phyloP scores from a whole-genome alignment of 163 green algal genomes.

The Coccomyxa subellipsoidea region DNA sequence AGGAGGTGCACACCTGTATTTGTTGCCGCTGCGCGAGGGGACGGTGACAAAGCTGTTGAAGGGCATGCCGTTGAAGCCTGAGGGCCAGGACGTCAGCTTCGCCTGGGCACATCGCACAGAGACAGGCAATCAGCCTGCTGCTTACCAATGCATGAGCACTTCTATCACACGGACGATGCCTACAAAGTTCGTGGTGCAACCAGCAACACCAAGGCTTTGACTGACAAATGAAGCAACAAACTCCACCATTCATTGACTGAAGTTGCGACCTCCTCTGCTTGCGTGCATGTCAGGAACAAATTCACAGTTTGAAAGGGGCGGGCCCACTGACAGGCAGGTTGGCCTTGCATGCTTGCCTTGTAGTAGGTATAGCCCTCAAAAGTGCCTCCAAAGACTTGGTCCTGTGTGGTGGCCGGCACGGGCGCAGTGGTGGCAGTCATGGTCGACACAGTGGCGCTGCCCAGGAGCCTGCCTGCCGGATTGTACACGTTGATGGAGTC shows the following conservation, averaged over 20 bases:
- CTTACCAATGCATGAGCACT: not conserved
- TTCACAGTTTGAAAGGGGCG: too few species aligned
- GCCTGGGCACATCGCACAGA: not conserved
- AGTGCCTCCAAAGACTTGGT: not conserved
- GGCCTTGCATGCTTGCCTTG: not conserved
- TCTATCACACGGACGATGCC: not conserved
- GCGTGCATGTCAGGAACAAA: too few species aligned
- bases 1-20: not conserved
- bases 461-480: not conserved
- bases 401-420: not conserved
- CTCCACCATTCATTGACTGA: too few species aligned
- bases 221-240: too few species aligned
- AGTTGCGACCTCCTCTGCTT: too few species aligned
- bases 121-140: not conserved
- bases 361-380: not conserved
- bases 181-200: not conserved
- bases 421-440: not conserved
- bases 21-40: not conserved
- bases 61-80: not conserved
- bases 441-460: not conserved
- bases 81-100: not conserved
- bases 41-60: not conserved
- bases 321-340: too few species aligned
- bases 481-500: not conserved
- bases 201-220: not conserved